Evolutionary conservation across 192 early-diverging fungal species (phyloP).

Genomic region (Lobosporangium transversale): DNA sequence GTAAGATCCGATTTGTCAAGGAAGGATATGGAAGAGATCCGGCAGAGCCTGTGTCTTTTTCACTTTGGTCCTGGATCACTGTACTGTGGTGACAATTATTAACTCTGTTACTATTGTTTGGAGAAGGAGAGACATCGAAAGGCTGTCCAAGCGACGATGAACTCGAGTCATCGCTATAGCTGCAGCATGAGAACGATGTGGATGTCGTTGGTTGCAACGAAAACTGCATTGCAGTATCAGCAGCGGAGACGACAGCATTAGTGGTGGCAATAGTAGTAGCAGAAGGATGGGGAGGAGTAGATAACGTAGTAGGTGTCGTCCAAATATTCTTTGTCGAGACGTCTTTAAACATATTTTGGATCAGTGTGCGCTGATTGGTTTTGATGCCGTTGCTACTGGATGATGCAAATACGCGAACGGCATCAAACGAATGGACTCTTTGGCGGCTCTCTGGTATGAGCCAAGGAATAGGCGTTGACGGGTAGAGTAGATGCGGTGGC

Average conservation of each 20-base stretch:
- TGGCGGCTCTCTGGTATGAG: constrained; percentile 12
- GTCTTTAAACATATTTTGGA: constrained; percentile 50
- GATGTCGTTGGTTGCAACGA: background rate
- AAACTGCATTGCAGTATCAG: background rate
- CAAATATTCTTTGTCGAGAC: constrained; percentile 38
- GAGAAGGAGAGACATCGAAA: background rate
- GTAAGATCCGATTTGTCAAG: constrained; percentile 22
- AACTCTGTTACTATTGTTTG: too few relatives aligned
- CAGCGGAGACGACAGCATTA: too few relatives aligned
- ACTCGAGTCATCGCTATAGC: too few relatives aligned
- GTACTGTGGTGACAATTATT: too few relatives aligned
- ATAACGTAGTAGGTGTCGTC: constrained; percentile 27
- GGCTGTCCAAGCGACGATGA: too few relatives aligned
- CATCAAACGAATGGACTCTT: constrained; percentile 35
- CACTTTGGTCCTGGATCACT: too few relatives aligned
- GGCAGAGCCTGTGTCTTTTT: too few relatives aligned
- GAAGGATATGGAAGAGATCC: too few relatives aligned
- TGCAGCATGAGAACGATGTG: too few relatives aligned
- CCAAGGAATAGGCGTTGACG: constrained; percentile 14
- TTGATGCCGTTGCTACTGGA: constrained; percentile 20
- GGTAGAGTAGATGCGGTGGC: background rate
- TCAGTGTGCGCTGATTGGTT: constrained; percentile 13
- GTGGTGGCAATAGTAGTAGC: too few relatives aligned
- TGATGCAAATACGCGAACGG: constrained; percentile 23
- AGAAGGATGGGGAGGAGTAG: too few relatives aligned